Percentiles rank a stretch among this genome's conserved stretches.
Conservation (phyloP, 2,329 filamentous ascomycete species). For the Endocalyx cinctus region DNA sequence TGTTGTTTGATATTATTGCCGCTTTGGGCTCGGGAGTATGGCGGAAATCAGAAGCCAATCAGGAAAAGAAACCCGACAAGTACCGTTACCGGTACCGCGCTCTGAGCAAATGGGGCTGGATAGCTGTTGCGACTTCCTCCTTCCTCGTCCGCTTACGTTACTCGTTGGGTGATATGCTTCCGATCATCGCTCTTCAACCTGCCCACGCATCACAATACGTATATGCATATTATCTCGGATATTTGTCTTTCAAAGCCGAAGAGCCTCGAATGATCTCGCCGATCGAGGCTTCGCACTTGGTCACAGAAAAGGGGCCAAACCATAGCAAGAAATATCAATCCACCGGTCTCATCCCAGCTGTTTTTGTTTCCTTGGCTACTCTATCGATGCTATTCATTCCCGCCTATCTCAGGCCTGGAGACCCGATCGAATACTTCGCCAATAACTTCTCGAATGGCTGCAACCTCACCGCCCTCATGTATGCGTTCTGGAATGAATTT, state of each 20-base stretch:
- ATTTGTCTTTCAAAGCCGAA: conserved; percentile 2
- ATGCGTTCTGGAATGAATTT: conserved; percentile 16
- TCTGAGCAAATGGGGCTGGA: conserved; percentile 1
- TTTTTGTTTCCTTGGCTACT: neutral
- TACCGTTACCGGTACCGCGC: no score
- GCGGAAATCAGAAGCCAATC: no score
- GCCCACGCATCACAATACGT: conserved; percentile 16
- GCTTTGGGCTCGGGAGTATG: conserved; percentile 7
- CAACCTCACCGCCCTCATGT: conserved; percentile 6
- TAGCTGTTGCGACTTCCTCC: neutral
- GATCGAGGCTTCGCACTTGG: neutral
- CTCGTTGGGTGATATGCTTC: conserved; percentile 11
- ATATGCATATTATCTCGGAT: conserved; percentile 14
- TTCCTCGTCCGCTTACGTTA: conserved; percentile 7
- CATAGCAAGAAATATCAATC: no score
- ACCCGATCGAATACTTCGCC: neutral
- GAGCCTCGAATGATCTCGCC: conserved; percentile 2
- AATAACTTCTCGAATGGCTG: conserved; percentile 6
- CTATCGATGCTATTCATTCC: neutral
- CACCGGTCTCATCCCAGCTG: no score
- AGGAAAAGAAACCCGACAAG: neutral
- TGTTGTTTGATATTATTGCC: conserved; percentile 12
- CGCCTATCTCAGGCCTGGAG: neutral
- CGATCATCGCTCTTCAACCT: conserved; percentile 11
- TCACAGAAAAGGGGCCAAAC: neutral